Evolutionary conservation across 495 filamentous ascomycete genomes (phyloP).

Genomic region (Lophiostoma macrostomum): DNA sequence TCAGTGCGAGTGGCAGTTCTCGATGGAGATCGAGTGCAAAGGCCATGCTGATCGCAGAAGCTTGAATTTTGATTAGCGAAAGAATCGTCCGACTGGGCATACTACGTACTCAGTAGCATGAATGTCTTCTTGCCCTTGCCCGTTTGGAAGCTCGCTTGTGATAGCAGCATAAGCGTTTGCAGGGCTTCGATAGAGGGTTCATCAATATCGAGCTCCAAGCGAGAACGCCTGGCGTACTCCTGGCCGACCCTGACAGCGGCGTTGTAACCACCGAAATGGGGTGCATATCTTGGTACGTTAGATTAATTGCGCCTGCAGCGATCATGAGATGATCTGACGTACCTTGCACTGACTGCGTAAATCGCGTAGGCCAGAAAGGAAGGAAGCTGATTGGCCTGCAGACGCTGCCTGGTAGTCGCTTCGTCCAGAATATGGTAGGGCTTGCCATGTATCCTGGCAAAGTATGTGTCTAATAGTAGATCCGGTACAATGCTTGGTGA

Average conservation of each 20-base stretch:
- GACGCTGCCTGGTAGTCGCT: slow-evolving; percentile 60
- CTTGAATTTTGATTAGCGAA: slow-evolving; percentile 42
- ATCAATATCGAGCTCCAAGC: slow-evolving; percentile 69
- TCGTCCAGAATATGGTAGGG: slow-evolving; percentile 79
- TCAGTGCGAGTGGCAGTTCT: slow-evolving; percentile 56
- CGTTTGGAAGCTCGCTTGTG: slow-evolving; percentile 67
- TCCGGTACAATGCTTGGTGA: slow-evolving; percentile 39
- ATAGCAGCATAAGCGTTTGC: slow-evolving; percentile 72
- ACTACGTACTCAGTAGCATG: slow-evolving; percentile 69
- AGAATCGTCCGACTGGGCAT: slow-evolving; percentile 7
- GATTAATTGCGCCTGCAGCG: slow-evolving; percentile 5
- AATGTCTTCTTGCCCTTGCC: slow-evolving; percentile 82
- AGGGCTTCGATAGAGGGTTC: slow-evolving; percentile 73
- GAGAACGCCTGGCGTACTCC: slow-evolving; percentile 64
- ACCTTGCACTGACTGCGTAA: slow-evolving; percentile 69
- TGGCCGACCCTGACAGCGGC: slow-evolving; percentile 57
- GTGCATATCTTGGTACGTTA: slow-evolving; percentile 55
- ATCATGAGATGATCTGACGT: slow-evolving; percentile 32
- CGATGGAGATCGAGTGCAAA: slow-evolving; percentile 74
- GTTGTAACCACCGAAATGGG: slow-evolving; percentile 58
- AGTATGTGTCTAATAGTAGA: slow-evolving; percentile 70
- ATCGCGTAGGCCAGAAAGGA: slow-evolving; percentile 64
- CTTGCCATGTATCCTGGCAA: slow-evolving; percentile 71
- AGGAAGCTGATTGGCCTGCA: slow-evolving; percentile 65
- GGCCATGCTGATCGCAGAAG: slow-evolving; percentile 75